Conservation (phyloP, 2,329 filamentous ascomycete genomes). For the Fusarium sulawesiense region DNA sequence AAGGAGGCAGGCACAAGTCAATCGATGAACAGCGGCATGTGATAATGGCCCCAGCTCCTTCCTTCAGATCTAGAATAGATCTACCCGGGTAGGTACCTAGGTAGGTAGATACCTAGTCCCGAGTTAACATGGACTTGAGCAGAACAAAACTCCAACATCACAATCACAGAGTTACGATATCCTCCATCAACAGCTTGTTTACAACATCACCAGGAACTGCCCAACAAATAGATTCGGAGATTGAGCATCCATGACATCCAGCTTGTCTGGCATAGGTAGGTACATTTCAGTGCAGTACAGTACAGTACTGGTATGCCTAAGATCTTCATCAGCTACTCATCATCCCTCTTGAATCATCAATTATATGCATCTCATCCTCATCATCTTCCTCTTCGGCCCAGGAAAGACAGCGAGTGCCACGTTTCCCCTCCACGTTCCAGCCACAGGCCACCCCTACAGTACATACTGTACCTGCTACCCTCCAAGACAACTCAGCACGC, state of each 20-base stretch:
- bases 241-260: background rate
- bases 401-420: background rate
- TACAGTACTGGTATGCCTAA: background rate
- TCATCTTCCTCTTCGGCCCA: background rate
- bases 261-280: background rate
- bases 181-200: background rate
- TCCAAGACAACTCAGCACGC: background rate
- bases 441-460: background rate
- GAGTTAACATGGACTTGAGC: background rate
- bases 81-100: too few relatives aligned
- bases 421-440: background rate
- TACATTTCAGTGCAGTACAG: background rate
- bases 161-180: background rate
- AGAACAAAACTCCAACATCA: background rate
- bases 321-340: background rate
- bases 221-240: background rate
- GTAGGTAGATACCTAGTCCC: background rate
- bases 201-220: constrained; percentile 1
- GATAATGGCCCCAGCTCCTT: constrained; percentile 32
- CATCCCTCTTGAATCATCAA: background rate
- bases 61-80: background rate
- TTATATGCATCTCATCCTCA: background rate
- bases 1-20: constrained; percentile 6
- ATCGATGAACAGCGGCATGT: constrained; percentile 30
- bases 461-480: background rate